A percentile compares a stretch with the other conserved stretches of the same genome.
Evolutionary conservation across 2,329 filamentous ascomycete species (phyloP).

Genomic region (Leptographium radiaticola): DNA sequence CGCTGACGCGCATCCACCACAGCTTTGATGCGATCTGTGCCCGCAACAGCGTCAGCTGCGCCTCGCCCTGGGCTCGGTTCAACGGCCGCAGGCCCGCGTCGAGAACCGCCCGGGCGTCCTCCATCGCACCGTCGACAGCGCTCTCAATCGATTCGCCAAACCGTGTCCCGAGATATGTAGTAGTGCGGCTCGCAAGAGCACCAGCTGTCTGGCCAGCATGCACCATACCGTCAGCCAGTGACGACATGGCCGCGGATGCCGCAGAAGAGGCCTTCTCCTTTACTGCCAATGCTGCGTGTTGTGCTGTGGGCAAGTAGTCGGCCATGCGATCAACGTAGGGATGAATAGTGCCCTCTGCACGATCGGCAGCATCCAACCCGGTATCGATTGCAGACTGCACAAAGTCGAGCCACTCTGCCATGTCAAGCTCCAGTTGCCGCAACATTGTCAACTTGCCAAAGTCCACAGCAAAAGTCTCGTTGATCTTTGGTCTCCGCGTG

Average conservation of each 20-base stretch:
- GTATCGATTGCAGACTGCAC: conserved; percentile 28
- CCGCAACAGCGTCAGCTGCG: conserved; percentile 3
- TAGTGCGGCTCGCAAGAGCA: neutral
- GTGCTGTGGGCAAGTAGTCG: neutral
- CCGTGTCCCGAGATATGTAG: neutral
- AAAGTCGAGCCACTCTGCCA: conserved; percentile 24
- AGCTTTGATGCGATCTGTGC: conserved; percentile 12
- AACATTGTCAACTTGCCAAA: conserved; percentile 38
- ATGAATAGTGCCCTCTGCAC: conserved; percentile 7
- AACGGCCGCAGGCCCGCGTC: neutral
- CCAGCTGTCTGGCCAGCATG: neutral
- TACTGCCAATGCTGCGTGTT: neutral
- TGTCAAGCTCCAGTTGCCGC: conserved; percentile 30
- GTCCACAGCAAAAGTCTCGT: conserved; percentile 47
- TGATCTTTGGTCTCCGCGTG: conserved; percentile 44
- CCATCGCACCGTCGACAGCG: neutral
- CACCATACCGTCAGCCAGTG: neutral
- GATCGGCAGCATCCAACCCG: conserved; percentile 19
- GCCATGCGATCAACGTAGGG: neutral
- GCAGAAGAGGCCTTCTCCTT: neutral
- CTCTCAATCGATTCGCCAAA: neutral
- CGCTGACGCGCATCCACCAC: conserved; percentile 12
- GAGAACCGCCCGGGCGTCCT: neutral
- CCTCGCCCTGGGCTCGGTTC: neutral
- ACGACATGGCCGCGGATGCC: neutral